These are phyloP conservation scores for Dendrobium officinale DNA, from an alignment of 106 monocot genomes.

Conservation along the genomic window DNA sequence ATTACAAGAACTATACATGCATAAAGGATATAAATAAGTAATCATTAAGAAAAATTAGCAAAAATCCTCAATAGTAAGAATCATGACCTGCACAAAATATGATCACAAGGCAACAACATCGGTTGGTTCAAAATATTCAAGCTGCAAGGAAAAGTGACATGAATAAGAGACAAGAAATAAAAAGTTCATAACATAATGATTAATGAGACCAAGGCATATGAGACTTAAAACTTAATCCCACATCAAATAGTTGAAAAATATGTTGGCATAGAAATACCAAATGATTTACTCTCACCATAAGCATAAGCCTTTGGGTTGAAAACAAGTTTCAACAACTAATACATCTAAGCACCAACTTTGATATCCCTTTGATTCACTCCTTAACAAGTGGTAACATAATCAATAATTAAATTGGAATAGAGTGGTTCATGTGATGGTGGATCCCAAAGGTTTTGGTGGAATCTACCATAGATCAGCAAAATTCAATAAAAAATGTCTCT, in stretches of 20 bases:
- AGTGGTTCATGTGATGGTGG: not conserved
- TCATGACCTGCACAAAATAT: slow-evolving; percentile 22
- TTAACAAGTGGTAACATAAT: not conserved
- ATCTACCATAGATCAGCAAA: not conserved
- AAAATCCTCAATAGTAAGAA: not conserved
- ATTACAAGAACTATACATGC: slow-evolving; percentile 50
- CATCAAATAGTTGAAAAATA: not conserved
- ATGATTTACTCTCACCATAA: not conserved
- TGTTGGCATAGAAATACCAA: not conserved
- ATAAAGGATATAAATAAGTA: slow-evolving; percentile 5
- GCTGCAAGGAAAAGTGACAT: slow-evolving; percentile 9
- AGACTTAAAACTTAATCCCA: not conserved
- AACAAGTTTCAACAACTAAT: too few relatives aligned
- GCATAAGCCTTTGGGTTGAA: not conserved
- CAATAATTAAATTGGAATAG: not conserved
- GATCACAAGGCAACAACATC: slow-evolving; percentile 18
- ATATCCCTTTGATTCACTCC: not conserved
- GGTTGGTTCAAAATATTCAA: slow-evolving; percentile 22
- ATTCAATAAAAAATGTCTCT: not conserved
- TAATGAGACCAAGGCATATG: not conserved
- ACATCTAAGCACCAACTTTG: not conserved
- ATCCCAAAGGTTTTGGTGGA: not conserved
- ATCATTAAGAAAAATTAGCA: not conserved
- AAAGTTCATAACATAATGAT: not conserved
- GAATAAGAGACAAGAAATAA: not conserved